Evolutionary conservation across 495 filamentous ascomycete genomes (phyloP), one percentile per base, ranked within the genome.

Genomic region (Oidiodendron maius): DNA sequence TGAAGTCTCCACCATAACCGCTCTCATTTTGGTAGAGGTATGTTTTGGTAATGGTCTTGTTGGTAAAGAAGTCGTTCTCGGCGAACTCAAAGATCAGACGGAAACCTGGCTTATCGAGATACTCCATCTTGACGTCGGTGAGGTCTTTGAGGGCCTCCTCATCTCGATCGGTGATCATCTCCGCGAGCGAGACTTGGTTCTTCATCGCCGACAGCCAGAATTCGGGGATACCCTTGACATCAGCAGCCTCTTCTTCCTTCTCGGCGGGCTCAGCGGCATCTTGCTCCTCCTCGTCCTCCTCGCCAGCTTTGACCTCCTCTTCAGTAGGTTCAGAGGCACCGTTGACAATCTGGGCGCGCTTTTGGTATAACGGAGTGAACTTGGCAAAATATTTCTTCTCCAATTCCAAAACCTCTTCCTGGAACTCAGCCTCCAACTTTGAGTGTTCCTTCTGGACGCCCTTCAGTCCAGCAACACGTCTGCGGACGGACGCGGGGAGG

Each of bases 151-250:
- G 84, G 47, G 90, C 93, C 49, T 77, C 81, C 76, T 97, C 94
- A 59, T 99, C 94, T 36, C 87, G 82, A 51, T 97, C 94, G 52
- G 91, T 97, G 64, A 99, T 96, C 80, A 96, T 91, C 70, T 97
- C 94, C 26, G 91, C 89, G 38, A 99, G 78, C 8, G 89, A 91
- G 61, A 91, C 79, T 63, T 96, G 89, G 72, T 97, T 99, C 77
- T 99, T 99, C 93, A 99, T 97, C 53, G 94, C 89, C 50, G 91
- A 96, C 22, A 99, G 76, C 94, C 94, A 99, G 76, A 99, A 99
- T 67, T 99, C 94, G 26, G 94, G 94, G 52, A 97, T 95, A 37
- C 64, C 60, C 50, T 72, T 71, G 30, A 70, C 45, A 48, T 63
- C 59, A 48, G 75, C 69, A 44, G 64, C 63, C 53, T 80, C 70